A percentile compares a stretch with the other conserved stretches of the same genome.
Evolutionary conservation across 2,329 filamentous ascomycete species (phyloP).

Genomic region (Penicillium verrucosum): DNA sequence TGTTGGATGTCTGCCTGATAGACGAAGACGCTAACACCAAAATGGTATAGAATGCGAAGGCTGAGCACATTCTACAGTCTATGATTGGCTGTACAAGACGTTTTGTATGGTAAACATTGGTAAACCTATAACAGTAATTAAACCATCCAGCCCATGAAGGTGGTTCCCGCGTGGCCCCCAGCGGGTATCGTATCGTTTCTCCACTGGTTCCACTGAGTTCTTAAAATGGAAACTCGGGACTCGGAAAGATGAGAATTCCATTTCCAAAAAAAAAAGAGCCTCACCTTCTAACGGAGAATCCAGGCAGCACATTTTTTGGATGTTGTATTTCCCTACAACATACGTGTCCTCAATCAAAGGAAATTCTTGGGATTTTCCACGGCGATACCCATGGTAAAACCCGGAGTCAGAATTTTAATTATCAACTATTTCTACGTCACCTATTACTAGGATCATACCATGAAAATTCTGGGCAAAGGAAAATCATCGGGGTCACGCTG

Average conservation of each 20-base stretch:
- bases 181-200: slow-evolving; percentile 6
- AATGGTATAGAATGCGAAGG: slow-evolving; percentile 22
- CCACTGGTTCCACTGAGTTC: slow-evolving; percentile 3
- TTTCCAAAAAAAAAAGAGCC: slow-evolving; percentile 2
- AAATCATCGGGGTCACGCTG: background rate
- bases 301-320: background rate
- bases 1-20: slow-evolving; percentile 41
- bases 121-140: background rate
- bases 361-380: background rate
- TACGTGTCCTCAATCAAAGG: background rate
- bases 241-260: background rate
- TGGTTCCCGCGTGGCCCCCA: background rate
- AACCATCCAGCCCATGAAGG: background rate
- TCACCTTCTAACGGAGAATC: background rate
- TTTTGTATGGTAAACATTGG: background rate
- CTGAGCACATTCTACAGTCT: slow-evolving; percentile 14
- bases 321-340: background rate
- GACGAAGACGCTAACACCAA: slow-evolving; percentile 28
- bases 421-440: background rate
- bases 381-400: background rate
- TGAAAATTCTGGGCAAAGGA: background rate
- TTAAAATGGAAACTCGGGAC: slow-evolving; percentile 10
- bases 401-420: background rate
- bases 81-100: slow-evolving; percentile 12
- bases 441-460: slow-evolving; percentile 1